Conservation (phyloP, 345 rosid genomes). For the Odontarrhena argentea region DNA sequence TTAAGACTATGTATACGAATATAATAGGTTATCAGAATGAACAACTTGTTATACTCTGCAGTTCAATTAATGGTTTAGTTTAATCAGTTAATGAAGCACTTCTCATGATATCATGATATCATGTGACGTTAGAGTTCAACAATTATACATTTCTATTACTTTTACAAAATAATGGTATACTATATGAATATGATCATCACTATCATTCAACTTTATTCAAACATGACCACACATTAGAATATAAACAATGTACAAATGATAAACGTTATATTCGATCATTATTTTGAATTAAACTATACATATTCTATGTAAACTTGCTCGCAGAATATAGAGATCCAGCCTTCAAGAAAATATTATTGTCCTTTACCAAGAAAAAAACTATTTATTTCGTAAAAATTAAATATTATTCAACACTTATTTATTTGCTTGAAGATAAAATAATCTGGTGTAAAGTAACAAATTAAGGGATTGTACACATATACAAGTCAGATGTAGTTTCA, state of each 20-base stretch:
- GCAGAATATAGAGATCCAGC: neutral
- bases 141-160: slow-evolving; percentile 13
- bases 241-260: slow-evolving; percentile 20
- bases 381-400: no score
- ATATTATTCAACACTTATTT: no score
- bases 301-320: neutral
- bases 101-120: neutral
- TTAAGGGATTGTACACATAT: slow-evolving; percentile 12
- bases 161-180: slow-evolving; percentile 1
- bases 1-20: no score
- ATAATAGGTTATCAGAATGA: neutral
- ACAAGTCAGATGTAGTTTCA: slow-evolving; percentile 35
- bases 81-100: neutral
- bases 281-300: neutral
- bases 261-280: slow-evolving; percentile 1
- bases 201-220: slow-evolving; percentile 32
- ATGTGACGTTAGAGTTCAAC: slow-evolving; percentile 30
- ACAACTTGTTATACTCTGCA: neutral
- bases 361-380: no score
- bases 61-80: neutral
- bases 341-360: neutral
- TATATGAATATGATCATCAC: slow-evolving; percentile 11
- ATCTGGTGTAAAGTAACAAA: slow-evolving; percentile 5
- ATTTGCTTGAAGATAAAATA: slow-evolving; percentile 6
- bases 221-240: slow-evolving; percentile 32